Percentiles rank a stretch among this genome's conserved stretches.
These are phyloP conservation scores for Ganoderma leucocontextum DNA, from an alignment of 1,284 basidiomycete species.

Conservation along the genomic window DNA sequence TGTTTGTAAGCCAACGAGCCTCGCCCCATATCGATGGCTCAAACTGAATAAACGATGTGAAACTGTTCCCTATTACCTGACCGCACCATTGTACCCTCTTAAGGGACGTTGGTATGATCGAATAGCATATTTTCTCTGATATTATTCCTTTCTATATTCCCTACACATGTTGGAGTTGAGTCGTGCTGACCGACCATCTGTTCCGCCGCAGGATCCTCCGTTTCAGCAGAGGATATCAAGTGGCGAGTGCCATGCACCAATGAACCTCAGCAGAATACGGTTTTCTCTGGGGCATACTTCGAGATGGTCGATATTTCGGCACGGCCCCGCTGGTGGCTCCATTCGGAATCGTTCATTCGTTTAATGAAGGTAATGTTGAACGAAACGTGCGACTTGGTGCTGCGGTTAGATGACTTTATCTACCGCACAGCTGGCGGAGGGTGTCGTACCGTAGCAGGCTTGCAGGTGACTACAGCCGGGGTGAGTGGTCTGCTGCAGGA, in stretches of 20 bases:
- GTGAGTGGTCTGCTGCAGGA: neutral
- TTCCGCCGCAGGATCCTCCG: neutral
- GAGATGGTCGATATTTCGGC: neutral
- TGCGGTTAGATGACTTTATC: neutral
- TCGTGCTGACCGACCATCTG: neutral
- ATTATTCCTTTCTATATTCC: neutral
- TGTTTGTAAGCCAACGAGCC: no score
- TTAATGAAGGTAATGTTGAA: neutral
- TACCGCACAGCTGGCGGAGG: neutral
- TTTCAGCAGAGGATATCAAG: no score
- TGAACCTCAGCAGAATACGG: neutral
- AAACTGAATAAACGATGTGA: no score
- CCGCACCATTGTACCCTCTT: neutral
- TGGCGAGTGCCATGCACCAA: neutral
- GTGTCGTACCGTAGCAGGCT: neutral
- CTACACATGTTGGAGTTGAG: neutral
- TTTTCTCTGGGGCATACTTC: no score
- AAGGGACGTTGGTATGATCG: neutral
- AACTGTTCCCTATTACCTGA: no score
- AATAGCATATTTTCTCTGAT: neutral
- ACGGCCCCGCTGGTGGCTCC: neutral
- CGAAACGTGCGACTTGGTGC: neutral
- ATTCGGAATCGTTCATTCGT: neutral
- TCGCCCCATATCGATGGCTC: no score
- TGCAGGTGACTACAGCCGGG: neutral